A percentile compares a stretch with the other conserved stretches of the same genome.
These are phyloP conservation scores for Nymphaea thermarum DNA, from an alignment of 164 flowering plant genomes.

Conservation along the genomic window DNA sequence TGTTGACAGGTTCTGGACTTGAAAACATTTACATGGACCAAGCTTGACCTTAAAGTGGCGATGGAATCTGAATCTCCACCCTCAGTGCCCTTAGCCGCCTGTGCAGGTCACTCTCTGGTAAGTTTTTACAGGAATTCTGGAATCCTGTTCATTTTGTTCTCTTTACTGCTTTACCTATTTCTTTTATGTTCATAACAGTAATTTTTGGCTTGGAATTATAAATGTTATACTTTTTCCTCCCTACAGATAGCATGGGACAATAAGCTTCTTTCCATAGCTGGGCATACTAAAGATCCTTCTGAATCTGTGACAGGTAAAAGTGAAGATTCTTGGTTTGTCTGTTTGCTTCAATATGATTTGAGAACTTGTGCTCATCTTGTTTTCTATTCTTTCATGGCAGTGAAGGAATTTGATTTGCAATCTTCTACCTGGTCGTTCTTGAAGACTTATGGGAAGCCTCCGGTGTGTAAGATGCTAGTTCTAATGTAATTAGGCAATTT, in stretches of 20 bases:
- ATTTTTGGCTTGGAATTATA: no score
- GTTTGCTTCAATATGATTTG: neutral
- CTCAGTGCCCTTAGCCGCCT: conserved; percentile 35
- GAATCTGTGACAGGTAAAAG: conserved; percentile 69
- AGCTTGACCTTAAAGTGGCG: conserved; percentile 45
- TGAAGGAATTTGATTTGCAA: conserved; percentile 75
- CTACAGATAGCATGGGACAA: conserved; percentile 86
- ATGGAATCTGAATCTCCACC: conserved; percentile 34
- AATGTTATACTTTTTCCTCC: conserved; percentile 1
- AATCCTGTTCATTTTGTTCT: neutral
- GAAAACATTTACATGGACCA: conserved; percentile 93
- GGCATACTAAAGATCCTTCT: conserved; percentile 91
- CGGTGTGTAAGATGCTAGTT: conserved; percentile 34
- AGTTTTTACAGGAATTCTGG: conserved; percentile 12
- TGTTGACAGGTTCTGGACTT: conserved; percentile 61
- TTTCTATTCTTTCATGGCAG: conserved; percentile 32
- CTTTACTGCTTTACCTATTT: neutral
- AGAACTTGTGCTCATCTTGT: neutral
- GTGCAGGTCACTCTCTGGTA: conserved; percentile 98
- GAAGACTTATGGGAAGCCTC: conserved; percentile 90
- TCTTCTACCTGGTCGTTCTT: conserved; percentile 67
- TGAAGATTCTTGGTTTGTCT: neutral
- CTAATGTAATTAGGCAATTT: no score
- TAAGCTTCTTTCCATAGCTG: conserved; percentile 87
- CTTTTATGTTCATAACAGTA: neutral